Percentiles rank a stretch among this genome's conserved stretches.
Conservation (phyloP, 2,329 filamentous ascomycete species). For the Pseudogymnoascus sp. region DNA sequence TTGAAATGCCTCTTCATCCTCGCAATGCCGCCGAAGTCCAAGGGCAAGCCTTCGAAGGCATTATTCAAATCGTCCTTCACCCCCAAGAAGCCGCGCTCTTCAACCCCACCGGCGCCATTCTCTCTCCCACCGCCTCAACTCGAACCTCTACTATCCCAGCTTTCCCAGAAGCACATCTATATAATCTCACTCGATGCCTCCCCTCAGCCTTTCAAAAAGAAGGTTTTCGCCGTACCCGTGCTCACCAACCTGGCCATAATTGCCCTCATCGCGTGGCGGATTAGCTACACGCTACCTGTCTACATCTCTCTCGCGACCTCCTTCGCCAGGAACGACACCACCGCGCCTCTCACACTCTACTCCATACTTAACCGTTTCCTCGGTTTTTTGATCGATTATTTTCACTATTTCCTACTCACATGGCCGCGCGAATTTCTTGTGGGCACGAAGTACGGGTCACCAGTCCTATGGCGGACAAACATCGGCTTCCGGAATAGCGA, state of each 20-base stretch:
- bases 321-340: not conserved
- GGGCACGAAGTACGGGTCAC: conserved; percentile 49
- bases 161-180: conserved; percentile 67
- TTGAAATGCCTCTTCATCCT: not conserved
- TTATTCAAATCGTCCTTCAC: not conserved
- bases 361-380: conserved; percentile 39
- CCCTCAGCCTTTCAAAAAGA: conserved; percentile 62
- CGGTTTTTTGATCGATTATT: conserved; percentile 66
- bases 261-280: conserved; percentile 56
- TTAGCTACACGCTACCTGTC: conserved; percentile 59
- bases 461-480: conserved; percentile 62
- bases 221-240: conserved; percentile 73
- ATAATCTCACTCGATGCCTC: conserved; percentile 74
- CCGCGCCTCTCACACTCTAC: not conserved
- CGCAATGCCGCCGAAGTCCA: not conserved
- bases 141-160: conserved; percentile 54
- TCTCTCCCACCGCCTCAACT: conserved; percentile 54
- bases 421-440: conserved; percentile 68
- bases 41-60: not conserved
- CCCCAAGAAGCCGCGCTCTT: conserved; percentile 8
- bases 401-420: conserved; percentile 60
- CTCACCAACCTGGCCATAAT: conserved; percentile 64
- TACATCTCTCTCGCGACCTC: conserved; percentile 50
- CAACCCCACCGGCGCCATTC: conserved; percentile 55
- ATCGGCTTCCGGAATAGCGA: conserved; percentile 74